These are phyloP conservation scores for Hanseniaspora guilliermondii DNA, from an alignment of 805 yeast species.

Conservation along the genomic window DNA sequence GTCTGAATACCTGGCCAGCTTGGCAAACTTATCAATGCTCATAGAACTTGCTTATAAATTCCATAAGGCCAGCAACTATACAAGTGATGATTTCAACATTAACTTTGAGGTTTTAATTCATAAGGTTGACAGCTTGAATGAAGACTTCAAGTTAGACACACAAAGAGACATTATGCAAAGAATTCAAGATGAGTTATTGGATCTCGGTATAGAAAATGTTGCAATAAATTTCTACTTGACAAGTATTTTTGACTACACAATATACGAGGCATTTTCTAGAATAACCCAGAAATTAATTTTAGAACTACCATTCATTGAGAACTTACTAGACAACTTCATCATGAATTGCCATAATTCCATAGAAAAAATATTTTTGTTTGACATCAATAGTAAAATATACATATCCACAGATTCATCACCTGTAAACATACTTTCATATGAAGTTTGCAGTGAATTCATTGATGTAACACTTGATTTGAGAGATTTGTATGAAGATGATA, in stretches of 20 bases:
- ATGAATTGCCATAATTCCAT: constrained; percentile 60
- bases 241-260: constrained; percentile 88
- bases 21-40: constrained; percentile 77
- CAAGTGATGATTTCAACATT: constrained; percentile 10
- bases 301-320: constrained; percentile 78
- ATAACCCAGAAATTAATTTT: constrained; percentile 84
- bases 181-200: constrained; percentile 82
- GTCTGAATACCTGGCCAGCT: constrained; percentile 86
- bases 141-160: constrained; percentile 86
- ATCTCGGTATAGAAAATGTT: constrained; percentile 75
- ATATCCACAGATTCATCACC: constrained; percentile 95
- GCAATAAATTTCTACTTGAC: constrained; percentile 85
- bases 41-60: constrained; percentile 76
- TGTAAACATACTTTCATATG: constrained; percentile 88
- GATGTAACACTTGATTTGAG: constrained; percentile 87
- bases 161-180: constrained; percentile 94
- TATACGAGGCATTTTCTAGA: constrained; percentile 88
- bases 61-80: constrained; percentile 68
- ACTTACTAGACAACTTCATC: constrained; percentile 74
- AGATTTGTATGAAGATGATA: constrained; percentile 41
- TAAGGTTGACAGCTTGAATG: constrained; percentile 88
- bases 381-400: constrained; percentile 81
- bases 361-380: constrained; percentile 87
- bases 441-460: constrained; percentile 92
- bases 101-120: constrained; percentile 71